These are phyloP conservation scores for Aureoboletus auriporus DNA, from an alignment of 768 basidiomycete genomes.

Conservation along the genomic window DNA sequence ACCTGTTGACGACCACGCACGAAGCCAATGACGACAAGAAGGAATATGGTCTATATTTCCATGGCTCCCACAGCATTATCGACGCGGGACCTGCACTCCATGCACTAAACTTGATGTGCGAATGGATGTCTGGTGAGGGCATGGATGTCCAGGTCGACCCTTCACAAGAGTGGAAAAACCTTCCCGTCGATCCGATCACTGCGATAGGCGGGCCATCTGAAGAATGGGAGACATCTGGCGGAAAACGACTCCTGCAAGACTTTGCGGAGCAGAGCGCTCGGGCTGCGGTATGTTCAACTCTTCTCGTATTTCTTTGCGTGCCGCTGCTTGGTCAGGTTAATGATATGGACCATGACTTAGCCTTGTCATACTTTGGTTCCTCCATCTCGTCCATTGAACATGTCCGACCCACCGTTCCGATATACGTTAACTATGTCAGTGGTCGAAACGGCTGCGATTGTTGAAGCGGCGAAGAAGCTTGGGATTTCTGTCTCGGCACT, in stretches of 20 bases:
- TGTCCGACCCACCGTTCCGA: constrained; percentile 7
- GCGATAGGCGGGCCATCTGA: constrained; percentile 19
- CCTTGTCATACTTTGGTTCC: constrained; percentile 8
- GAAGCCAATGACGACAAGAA: background rate
- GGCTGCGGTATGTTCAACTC: constrained; percentile 5
- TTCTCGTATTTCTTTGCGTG: background rate
- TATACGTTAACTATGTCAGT: background rate
- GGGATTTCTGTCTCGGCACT: constrained; percentile 14
- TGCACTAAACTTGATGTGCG: constrained; percentile 19
- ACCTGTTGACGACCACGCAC: constrained; percentile 12
- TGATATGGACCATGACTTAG: background rate
- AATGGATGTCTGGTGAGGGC: constrained; percentile 17
- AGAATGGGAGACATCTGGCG: constrained; percentile 13
- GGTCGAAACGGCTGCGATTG: constrained; percentile 9
- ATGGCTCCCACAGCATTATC: constrained; percentile 19
- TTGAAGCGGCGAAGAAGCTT: constrained; percentile 6
- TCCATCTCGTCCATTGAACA: constrained; percentile 5
- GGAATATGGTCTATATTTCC: constrained; percentile 23
- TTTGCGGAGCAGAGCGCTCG: constrained; percentile 2
- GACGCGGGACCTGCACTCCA: constrained; percentile 20
- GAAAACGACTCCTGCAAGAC: constrained; percentile 12
- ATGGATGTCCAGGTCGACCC: constrained; percentile 8
- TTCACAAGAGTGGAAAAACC: constrained; percentile 22
- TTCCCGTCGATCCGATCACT: constrained; percentile 22
- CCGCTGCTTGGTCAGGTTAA: background rate